A percentile compares a stretch with the other conserved stretches of the same genome.
These are phyloP conservation scores for Salix dunnii DNA, from an alignment of 345 rosid species.

Conservation along the genomic window DNA sequence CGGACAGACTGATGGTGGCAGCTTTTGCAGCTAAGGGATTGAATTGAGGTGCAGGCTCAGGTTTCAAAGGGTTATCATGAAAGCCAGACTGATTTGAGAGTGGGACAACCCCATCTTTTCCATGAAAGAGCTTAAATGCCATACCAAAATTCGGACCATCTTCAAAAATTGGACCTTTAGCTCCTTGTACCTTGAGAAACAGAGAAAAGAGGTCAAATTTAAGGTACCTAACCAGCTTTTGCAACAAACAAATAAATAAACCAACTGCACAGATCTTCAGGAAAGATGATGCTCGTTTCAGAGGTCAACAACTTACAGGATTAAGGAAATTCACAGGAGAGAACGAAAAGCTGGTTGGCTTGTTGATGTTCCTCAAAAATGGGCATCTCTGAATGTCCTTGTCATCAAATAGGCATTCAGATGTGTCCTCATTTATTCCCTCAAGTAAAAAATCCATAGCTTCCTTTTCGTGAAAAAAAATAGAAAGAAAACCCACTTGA, in stretches of 20 bases:
- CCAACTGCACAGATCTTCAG: neutral
- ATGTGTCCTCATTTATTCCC: constrained; percentile 39
- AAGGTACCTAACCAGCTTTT: neutral
- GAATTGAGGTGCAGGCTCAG: constrained; percentile 50
- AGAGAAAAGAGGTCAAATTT: neutral
- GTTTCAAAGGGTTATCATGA: constrained; percentile 17
- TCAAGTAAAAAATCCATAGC: constrained; percentile 44
- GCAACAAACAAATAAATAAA: neutral
- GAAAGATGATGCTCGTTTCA: neutral
- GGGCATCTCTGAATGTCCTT: constrained; percentile 63
- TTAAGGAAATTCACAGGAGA: constrained; percentile 43
- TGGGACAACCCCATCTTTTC: constrained; percentile 80
- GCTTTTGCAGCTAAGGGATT: constrained; percentile 64
- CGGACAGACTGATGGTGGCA: constrained; percentile 79
- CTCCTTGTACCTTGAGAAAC: constrained; percentile 42
- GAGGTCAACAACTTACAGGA: constrained; percentile 33
- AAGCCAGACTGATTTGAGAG: constrained; percentile 42
- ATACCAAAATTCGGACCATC: constrained; percentile 72
- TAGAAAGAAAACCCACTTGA: neutral
- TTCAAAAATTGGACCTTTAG: constrained; percentile 85
- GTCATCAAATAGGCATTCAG: constrained; percentile 47
- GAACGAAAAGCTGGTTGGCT: constrained; percentile 65
- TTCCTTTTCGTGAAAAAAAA: constrained; percentile 1
- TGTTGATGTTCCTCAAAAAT: constrained; percentile 73
- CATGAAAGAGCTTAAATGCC: constrained; percentile 82